Conservation (phyloP, 2,329 filamentous ascomycete genomes). For the Seiridium unicorne region DNA sequence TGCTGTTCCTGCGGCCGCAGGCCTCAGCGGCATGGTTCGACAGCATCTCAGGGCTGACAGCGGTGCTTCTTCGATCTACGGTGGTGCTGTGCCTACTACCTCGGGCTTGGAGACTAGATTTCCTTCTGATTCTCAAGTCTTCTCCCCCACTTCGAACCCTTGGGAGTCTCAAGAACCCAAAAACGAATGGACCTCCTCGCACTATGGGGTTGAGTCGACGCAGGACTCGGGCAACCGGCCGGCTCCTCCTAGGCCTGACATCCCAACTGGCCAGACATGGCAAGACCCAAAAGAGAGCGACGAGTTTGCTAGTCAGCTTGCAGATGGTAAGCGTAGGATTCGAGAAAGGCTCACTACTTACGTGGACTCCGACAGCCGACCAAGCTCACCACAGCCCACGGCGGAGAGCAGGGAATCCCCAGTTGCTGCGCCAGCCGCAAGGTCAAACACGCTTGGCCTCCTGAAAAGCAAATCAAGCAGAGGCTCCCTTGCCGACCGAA, state of each 20-base stretch:
- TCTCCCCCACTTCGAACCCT: conserved; percentile 36
- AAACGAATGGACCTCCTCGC: conserved; percentile 19
- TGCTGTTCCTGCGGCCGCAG: conserved; percentile 39
- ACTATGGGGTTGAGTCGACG: neutral
- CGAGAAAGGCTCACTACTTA: conserved; percentile 72
- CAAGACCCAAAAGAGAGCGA: conserved; percentile 40
- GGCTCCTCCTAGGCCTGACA: neutral
- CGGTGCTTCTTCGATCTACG: conserved; percentile 77
- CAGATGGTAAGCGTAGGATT: conserved; percentile 67
- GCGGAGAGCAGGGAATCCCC: conserved; percentile 28
- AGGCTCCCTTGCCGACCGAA: conserved; percentile 57
- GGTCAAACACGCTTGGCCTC: conserved; percentile 60
- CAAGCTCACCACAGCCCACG: conserved; percentile 38
- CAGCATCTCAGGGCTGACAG: conserved; percentile 83
- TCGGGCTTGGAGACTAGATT: conserved; percentile 37
- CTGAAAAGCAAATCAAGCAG: conserved; percentile 66
- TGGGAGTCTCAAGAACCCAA: conserved; percentile 39
- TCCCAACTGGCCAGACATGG: neutral
- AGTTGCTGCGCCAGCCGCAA: conserved; percentile 30
- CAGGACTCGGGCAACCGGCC: neutral
- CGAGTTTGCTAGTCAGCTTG: conserved; percentile 72
- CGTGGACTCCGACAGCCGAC: conserved; percentile 59
- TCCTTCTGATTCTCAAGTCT: conserved; percentile 31
- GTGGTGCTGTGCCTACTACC: conserved; percentile 37
- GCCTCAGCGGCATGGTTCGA: conserved; percentile 77